A percentile compares a stretch with the other conserved stretches of the same genome.
These are phyloP conservation scores for Venturia nashicola DNA, from an alignment of 2,329 filamentous ascomycete species.

Conservation along the genomic window DNA sequence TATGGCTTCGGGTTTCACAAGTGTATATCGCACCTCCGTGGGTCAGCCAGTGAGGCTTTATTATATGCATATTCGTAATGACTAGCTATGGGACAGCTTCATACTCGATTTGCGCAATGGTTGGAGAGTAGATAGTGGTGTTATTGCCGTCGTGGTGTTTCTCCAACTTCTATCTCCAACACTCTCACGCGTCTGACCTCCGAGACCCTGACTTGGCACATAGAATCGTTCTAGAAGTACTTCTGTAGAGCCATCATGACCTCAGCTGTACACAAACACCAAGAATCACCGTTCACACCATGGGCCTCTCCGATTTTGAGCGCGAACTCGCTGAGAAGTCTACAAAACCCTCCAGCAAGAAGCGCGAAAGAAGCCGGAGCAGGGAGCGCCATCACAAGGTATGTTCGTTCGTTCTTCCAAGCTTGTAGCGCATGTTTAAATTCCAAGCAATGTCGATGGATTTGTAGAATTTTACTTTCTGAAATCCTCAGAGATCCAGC, in stretches of 20 bases:
- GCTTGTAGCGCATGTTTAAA: neutral
- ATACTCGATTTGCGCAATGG: slow-evolving; percentile 1
- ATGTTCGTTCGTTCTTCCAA: neutral
- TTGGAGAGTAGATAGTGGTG: neutral
- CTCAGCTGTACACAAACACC: neutral
- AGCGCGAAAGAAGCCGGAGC: slow-evolving; percentile 32
- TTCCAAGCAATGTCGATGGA: neutral
- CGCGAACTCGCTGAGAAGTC: slow-evolving; percentile 9
- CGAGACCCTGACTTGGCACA: neutral
- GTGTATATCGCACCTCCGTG: slow-evolving; percentile 12
- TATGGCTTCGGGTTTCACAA: slow-evolving; percentile 14
- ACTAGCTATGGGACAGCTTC: slow-evolving; percentile 2
- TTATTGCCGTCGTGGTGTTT: neutral
- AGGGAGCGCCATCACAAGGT: slow-evolving; percentile 14
- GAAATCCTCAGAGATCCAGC: neutral
- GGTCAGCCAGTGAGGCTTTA: slow-evolving; percentile 13
- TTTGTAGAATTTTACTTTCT: neutral
- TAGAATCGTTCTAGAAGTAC: neutral
- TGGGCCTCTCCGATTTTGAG: slow-evolving; percentile 11
- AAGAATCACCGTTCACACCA: neutral
- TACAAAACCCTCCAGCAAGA: slow-evolving; percentile 19
- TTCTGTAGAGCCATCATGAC: neutral
- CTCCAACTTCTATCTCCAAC: neutral
- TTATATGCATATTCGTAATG: slow-evolving; percentile 12
- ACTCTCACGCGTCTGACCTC: neutral